These are phyloP conservation scores for Litsea cubeba DNA, from an alignment of 164 flowering plant species.

Conservation along the genomic window DNA sequence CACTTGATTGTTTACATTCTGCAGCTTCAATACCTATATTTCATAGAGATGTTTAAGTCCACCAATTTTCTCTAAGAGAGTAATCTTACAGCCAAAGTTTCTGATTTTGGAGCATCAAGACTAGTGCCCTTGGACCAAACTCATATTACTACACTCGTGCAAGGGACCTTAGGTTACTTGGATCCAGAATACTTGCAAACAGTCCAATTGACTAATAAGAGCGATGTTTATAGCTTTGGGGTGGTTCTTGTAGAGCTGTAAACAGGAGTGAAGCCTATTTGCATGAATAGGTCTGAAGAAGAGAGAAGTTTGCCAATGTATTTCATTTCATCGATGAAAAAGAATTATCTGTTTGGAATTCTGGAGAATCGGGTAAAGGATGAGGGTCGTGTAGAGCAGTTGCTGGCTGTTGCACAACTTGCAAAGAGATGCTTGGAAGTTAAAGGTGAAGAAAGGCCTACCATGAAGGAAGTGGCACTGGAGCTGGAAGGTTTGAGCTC, in stretches of 20 bases:
- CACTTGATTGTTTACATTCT: constrained; percentile 36
- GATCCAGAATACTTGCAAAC: constrained; percentile 15
- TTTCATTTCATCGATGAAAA: constrained; percentile 6
- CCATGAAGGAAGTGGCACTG: background rate
- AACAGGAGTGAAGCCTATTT: constrained; percentile 7
- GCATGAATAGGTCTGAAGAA: background rate
- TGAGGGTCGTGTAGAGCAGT: background rate
- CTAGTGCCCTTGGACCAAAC: constrained; percentile 4
- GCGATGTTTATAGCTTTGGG: constrained; percentile 20
- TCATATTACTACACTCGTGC: constrained; percentile 12
- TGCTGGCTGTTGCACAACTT: background rate
- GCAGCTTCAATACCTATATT: constrained; percentile 34
- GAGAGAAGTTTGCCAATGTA: background rate
- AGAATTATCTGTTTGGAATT: background rate
- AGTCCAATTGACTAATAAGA: constrained; percentile 11
- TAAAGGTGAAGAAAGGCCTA: too few relatives aligned
- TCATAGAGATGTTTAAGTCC: constrained; percentile 43
- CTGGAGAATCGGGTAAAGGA: constrained; percentile 1
- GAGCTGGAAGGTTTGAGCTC: constrained; percentile 1
- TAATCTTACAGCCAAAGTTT: constrained; percentile 30
- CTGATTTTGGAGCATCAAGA: constrained; percentile 25
- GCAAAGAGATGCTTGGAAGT: constrained; percentile 8
- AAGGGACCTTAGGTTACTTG: constrained; percentile 14
- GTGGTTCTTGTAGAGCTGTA: constrained; percentile 16
- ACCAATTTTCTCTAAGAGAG: constrained; percentile 39